Conservation (phyloP, 2,329 filamentous ascomycete species). For the Geosmithia putterillii region DNA sequence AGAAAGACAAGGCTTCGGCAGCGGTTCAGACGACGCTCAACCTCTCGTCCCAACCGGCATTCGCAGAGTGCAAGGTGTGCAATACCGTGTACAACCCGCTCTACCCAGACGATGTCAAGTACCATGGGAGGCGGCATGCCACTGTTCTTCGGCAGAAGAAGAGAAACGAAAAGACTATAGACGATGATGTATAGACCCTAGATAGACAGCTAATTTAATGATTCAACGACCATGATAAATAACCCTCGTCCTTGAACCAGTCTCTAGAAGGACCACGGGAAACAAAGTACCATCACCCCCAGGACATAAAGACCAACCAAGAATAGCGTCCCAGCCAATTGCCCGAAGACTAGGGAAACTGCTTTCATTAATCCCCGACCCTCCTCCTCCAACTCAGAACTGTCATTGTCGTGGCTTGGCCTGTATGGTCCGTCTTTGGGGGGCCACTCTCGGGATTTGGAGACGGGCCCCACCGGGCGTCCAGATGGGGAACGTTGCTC, state of each 20-base stretch:
- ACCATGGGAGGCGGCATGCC: slow-evolving; percentile 25
- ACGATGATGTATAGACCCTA: not conserved
- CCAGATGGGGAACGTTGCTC: not conserved
- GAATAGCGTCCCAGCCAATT: not conserved
- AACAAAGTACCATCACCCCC: too few species aligned
- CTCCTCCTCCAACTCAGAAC: too few species aligned
- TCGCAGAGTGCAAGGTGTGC: slow-evolving; percentile 29
- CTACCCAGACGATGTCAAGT: slow-evolving; percentile 29
- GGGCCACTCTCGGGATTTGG: too few species aligned
- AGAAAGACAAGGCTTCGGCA: slow-evolving; percentile 8
- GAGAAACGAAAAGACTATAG: not conserved
- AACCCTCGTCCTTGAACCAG: too few species aligned
- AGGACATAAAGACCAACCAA: not conserved
- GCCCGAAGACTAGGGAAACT: too few species aligned
- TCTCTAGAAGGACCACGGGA: too few species aligned
- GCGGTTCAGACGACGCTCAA: slow-evolving; percentile 30
- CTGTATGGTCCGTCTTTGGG: too few species aligned
- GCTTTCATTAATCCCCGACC: too few species aligned
- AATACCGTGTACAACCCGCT: slow-evolving; percentile 30
- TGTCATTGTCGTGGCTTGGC: too few species aligned
- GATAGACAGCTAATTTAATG: too few species aligned
- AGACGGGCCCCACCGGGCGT: not conserved
- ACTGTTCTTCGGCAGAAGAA: slow-evolving; percentile 7
- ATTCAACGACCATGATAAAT: too few species aligned
- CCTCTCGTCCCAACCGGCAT: slow-evolving; percentile 25